A percentile compares a stretch with the other conserved stretches of the same genome.
phyloP scores from a whole-genome alignment of 805 yeast species.

The Candida hispaniensis region DNA sequence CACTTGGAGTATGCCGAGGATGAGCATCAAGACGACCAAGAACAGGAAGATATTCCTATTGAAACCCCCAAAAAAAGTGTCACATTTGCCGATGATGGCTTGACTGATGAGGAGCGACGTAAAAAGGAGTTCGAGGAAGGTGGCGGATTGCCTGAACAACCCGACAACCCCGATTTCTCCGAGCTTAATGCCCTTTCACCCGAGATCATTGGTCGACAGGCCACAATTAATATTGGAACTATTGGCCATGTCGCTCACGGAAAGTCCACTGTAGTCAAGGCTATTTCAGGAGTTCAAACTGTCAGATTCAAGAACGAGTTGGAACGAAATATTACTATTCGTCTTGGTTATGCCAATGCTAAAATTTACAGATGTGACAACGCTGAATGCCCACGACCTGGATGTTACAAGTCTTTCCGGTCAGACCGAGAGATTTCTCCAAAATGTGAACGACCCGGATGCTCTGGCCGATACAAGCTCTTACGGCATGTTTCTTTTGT shows the following conservation, averaged over 20 bases:
- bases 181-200: constrained; percentile 79
- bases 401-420: constrained; percentile 87
- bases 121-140: constrained; percentile 89
- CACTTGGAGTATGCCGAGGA: constrained; percentile 33
- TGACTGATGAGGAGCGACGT: constrained; percentile 61
- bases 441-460: constrained; percentile 78
- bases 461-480: constrained; percentile 78
- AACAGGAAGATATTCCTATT: constrained; percentile 34
- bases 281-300: constrained; percentile 97
- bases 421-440: constrained; percentile 93
- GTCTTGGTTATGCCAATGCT: constrained; percentile 97
- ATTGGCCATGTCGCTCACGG: constrained; percentile 97
- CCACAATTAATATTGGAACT: constrained; percentile 96
- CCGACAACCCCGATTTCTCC: constrained; percentile 75
- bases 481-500: constrained; percentile 97
- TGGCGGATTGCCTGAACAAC: constrained; percentile 97
- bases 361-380: constrained; percentile 90
- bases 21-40: constrained; percentile 38
- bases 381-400: constrained; percentile 82
- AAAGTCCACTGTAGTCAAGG: constrained; percentile 85
- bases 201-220: constrained; percentile 91
- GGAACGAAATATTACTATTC: constrained; percentile 97
- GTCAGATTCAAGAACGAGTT: constrained; percentile 98
- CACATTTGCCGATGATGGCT: constrained; percentile 64
- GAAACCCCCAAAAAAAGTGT: constrained; percentile 58